Conservation (phyloP, 441 rosid species). For the Heliophila coronopifolia region DNA sequence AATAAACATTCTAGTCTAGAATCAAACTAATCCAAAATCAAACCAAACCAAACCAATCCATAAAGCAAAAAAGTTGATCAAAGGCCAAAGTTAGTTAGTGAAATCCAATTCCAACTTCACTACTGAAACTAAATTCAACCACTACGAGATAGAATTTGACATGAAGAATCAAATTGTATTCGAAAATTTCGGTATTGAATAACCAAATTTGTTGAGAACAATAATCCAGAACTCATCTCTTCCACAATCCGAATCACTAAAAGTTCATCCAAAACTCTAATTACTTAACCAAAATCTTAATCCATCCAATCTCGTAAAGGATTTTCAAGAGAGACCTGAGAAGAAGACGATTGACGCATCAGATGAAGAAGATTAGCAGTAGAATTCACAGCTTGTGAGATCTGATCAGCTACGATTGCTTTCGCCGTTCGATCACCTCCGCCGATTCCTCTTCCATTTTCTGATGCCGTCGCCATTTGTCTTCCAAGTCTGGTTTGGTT, state of each 20-base stretch:
- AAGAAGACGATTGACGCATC: constrained; percentile 66
- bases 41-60: background rate
- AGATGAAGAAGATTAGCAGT: constrained; percentile 72
- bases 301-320: background rate
- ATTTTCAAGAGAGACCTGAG: constrained; percentile 38
- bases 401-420: constrained; percentile 61
- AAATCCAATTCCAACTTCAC: background rate
- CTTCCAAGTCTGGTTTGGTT: background rate
- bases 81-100: background rate
- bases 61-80: background rate
- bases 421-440: constrained; percentile 50
- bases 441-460: constrained; percentile 15
- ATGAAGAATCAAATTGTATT: too few species aligned
- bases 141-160: background rate
- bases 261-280: background rate
- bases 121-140: background rate
- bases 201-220: background rate
- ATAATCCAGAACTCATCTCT: background rate
- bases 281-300: background rate
- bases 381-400: constrained; percentile 64
- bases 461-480: constrained; percentile 26
- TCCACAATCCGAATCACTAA: background rate
- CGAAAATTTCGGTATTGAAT: background rate
- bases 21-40: too few species aligned
- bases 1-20: background rate